These are phyloP conservation scores for Marasmius sp. DNA, from an alignment of 1,284 basidiomycete genomes.

Conservation along the genomic window DNA sequence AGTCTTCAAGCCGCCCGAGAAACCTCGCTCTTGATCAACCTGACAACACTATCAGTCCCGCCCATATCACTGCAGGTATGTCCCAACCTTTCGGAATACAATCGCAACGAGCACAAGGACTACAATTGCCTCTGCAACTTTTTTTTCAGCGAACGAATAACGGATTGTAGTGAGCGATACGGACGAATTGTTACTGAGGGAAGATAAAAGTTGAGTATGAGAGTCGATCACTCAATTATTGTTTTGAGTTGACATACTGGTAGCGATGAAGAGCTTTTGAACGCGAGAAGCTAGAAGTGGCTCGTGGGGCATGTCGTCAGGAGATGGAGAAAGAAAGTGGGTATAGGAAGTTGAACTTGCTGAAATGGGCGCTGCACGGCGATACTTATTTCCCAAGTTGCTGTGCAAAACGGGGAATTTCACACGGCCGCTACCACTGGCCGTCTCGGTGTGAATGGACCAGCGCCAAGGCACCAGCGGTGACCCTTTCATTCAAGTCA, in stretches of 20 bases:
- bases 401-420: background rate
- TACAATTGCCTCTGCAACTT: slow-evolving; percentile 40
- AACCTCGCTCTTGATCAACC: slow-evolving; percentile 55
- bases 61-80: background rate
- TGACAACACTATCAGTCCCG: slow-evolving; percentile 23
- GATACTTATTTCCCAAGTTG: background rate
- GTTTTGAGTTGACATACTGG: slow-evolving; percentile 42
- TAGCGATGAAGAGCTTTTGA: slow-evolving; percentile 64
- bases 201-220: background rate
- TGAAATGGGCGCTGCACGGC: background rate
- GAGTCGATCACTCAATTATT: background rate
- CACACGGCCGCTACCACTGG: background rate
- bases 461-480: background rate
- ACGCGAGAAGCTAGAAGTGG: slow-evolving; percentile 64
- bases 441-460: no score
- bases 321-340: background rate
- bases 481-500: background rate
- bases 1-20: slow-evolving; percentile 53
- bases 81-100: slow-evolving; percentile 48
- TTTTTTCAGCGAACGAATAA: slow-evolving; percentile 13
- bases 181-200: slow-evolving; percentile 46
- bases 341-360: background rate
- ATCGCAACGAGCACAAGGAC: slow-evolving; percentile 55
- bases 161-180: slow-evolving; percentile 19
- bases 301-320: slow-evolving; percentile 58